Evolutionary conservation across 2,329 filamentous ascomycete species (phyloP).

Genomic region (Pezicula neosporulosa): DNA sequence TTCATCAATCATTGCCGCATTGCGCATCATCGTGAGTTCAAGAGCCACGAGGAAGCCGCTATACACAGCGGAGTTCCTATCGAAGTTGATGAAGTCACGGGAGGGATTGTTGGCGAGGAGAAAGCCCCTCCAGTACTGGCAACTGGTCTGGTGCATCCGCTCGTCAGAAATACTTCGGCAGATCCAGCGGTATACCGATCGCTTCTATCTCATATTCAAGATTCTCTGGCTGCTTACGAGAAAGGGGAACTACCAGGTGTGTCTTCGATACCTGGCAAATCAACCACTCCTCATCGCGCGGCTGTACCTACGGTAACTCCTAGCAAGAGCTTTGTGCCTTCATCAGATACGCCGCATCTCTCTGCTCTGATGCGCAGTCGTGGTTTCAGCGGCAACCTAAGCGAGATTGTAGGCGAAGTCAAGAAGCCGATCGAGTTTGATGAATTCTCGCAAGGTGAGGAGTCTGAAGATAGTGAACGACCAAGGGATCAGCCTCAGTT

Average conservation of each 20-base stretch:
- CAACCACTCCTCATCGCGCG: slow-evolving; percentile 14
- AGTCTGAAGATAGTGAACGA: slow-evolving; percentile 48
- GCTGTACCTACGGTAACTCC: slow-evolving; percentile 21
- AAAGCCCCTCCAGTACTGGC: slow-evolving; percentile 24
- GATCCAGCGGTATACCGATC: slow-evolving; percentile 49
- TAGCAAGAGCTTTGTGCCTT: slow-evolving; percentile 43
- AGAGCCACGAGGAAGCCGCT: slow-evolving; percentile 93
- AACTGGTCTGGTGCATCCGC: slow-evolving; percentile 56
- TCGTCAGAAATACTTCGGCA: slow-evolving; percentile 53
- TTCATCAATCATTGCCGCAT: slow-evolving; percentile 99
- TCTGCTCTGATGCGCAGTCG: slow-evolving; percentile 60
- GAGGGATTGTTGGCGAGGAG: slow-evolving; percentile 42
- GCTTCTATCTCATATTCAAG: slow-evolving; percentile 49
- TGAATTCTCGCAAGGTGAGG: slow-evolving; percentile 48
- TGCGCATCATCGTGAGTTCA: slow-evolving; percentile 87
- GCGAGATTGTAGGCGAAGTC: slow-evolving; percentile 57
- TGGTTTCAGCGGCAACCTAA: slow-evolving; percentile 60
- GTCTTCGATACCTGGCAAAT: slow-evolving; percentile 37
- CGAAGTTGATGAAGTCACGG: slow-evolving; percentile 58
- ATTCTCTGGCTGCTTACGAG: slow-evolving; percentile 48
- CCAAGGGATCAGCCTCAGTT: slow-evolving; percentile 35
- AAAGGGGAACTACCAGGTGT: slow-evolving; percentile 49
- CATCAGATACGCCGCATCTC: slow-evolving; percentile 61
- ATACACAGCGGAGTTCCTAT: slow-evolving; percentile 81
- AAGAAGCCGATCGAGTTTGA: slow-evolving; percentile 51